These are phyloP conservation scores for Pyrenophora graminea DNA, from an alignment of 2,329 filamentous ascomycete species.

Conservation along the genomic window DNA sequence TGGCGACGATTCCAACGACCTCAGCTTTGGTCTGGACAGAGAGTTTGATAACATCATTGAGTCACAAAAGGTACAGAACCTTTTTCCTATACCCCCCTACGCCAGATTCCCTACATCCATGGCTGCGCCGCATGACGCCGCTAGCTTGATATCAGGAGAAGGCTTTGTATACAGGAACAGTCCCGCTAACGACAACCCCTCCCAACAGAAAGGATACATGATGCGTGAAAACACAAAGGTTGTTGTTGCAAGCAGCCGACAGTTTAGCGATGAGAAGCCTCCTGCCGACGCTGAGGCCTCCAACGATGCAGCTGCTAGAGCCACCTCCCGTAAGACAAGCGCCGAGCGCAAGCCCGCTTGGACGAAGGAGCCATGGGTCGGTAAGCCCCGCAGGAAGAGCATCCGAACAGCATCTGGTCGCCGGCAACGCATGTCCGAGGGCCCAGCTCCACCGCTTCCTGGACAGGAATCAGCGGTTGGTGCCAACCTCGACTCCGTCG, in stretches of 20 bases:
- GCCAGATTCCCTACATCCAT: constrained; percentile 36
- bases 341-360: constrained; percentile 75
- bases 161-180: constrained; percentile 36
- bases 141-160: constrained; percentile 35
- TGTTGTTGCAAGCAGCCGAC: constrained; percentile 79
- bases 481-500: constrained; percentile 63
- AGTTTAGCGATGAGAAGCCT: constrained; percentile 63
- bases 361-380: constrained; percentile 97
- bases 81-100: constrained; percentile 43
- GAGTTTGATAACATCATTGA: constrained; percentile 97
- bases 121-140: constrained; percentile 24
- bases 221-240: constrained; percentile 99
- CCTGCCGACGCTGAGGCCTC: constrained; percentile 53
- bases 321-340: constrained; percentile 77
- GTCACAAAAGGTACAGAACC: constrained; percentile 84
- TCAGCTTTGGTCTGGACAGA: constrained; percentile 83
- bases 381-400: constrained; percentile 71
- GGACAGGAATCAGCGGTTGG: constrained; percentile 82
- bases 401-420: constrained; percentile 61
- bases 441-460: constrained; percentile 79
- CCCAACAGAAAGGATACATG: constrained; percentile 89
- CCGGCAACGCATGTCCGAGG: constrained; percentile 61
- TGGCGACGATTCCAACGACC: constrained; percentile 69
- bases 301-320: constrained; percentile 56
- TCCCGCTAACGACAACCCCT: constrained; percentile 53